Evolutionary conservation across 495 filamentous ascomycete species (phyloP), one percentile per base, ranked within the genome.

Genomic region (Aspergillus avenaceus): DNA sequence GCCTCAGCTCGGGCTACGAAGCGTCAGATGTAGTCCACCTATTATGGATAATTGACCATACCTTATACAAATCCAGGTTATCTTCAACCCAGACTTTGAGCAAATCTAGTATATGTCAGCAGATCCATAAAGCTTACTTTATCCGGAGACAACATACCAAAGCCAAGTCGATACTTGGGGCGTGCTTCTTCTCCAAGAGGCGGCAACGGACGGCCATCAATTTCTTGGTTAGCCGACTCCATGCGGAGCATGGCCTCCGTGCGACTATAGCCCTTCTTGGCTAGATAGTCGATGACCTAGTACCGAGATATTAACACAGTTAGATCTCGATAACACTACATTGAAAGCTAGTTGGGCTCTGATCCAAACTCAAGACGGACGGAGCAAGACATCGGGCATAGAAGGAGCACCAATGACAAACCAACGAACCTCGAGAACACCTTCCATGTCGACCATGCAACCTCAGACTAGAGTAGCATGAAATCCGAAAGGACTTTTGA

Each of bases 201-300:
- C 23, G 73, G 73, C n/a, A 90, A 75, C 7, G 87, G 86, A 36
- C 80, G 74, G 25, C 88, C 89, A 55, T 92, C 86, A 32, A 83
- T 82, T 49, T 90, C 88, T 38, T 87, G 76, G 53, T 85, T 80
- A 2, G 81, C 82, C n/a, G 91, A 95, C 60, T 98, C 93, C 66
- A 88, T 84, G 12, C 95, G 84, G 37, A 98, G 85, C 73, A 90
- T 91, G 12, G 92, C 88, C 62, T 98, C 93, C 1, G 93, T 97
- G 19, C 86, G 83, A 40, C 79, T 88, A 65, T 97, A 98, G 1
- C 93, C 93, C 61, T 97, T 97, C 69, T 98, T 98, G 41, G 86
- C 82, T 11, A 98, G 73, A 65, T 98, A 98, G 57, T 98, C 93
- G 18, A 96, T 93, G 26, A 98, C 91, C 91, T 95, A 55, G 50